phyloP scores from a whole-genome alignment of 768 basidiomycete species.

The Thelephora ganbajun region DNA sequence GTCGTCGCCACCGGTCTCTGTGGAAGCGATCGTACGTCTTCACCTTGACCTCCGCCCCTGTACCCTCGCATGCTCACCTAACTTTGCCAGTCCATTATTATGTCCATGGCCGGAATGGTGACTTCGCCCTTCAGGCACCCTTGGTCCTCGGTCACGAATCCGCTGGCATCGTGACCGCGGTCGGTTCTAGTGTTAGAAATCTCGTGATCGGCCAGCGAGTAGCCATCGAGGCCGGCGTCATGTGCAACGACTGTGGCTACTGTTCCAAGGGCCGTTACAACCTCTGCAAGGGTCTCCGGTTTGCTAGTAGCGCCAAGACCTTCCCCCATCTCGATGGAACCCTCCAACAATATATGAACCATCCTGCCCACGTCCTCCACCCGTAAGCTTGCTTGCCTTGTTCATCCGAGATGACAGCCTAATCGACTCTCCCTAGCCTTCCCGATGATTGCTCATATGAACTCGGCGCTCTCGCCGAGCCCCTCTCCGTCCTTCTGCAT shows the following conservation, averaged over 20 bases:
- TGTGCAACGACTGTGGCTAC: conserved; percentile 63
- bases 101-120: conserved; percentile 78
- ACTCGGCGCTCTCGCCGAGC: conserved; percentile 82
- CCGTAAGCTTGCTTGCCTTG: conserved; percentile 41
- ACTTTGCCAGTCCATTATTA: conserved; percentile 73
- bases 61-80: neutral
- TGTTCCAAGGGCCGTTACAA: conserved; percentile 79
- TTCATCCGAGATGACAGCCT: neutral
- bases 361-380: conserved; percentile 75
- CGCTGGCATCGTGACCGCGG: conserved; percentile 65
- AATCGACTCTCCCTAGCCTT: conserved; percentile 29
- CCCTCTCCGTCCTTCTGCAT: conserved; percentile 79
- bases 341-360: conserved; percentile 77
- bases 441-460: conserved; percentile 68
- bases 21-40: conserved; percentile 60
- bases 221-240: conserved; percentile 86
- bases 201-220: conserved; percentile 73
- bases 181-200: conserved; percentile 55
- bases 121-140: conserved; percentile 75
- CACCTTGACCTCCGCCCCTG: neutral
- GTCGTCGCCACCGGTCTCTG: conserved; percentile 82
- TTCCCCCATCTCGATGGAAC: conserved; percentile 92
- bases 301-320: conserved; percentile 80
- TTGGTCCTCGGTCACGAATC: conserved; percentile 92
- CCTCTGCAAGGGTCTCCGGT: conserved; percentile 81